Evolutionary conservation across 2,329 filamentous ascomycete genomes (phyloP), one percentile per base, ranked within the genome.

Genomic region (Neocatenulostroma microsporum): DNA sequence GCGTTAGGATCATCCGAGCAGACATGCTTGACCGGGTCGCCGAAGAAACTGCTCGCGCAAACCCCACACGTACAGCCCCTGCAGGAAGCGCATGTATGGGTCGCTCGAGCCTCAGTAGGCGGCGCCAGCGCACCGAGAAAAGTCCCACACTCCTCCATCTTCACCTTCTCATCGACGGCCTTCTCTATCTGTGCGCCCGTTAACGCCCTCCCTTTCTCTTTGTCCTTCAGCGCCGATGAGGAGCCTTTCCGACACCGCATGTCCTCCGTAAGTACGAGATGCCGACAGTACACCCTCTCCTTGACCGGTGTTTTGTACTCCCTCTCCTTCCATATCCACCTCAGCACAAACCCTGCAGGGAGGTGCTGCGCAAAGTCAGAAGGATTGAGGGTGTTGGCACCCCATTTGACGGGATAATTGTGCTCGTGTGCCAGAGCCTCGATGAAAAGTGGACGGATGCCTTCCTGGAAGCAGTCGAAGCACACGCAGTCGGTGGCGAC

Each of bases 351-450:
- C 12, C 23, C 33, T 9, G 12, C 7, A 3, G 33, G 38, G 3
- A 40, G 29, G n/a, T 21, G 9, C 13, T 17, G 9, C n/a, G 29
- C 9, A n/a, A 34, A 41, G 17, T 33, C 23, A 5, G 14, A 4
- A 18, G 39, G 21, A 11, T 41, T 28, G 7, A 41, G 39, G 3
- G 18, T 10, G 4, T 10, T 28, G 20, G 18, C 14, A 12, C 34
- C 39, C 39, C 39, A 41, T 19, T 11, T 34, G 12, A 29, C 21
- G n/a, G 29, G 39, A 21, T 29, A 37, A 15, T 10, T 25, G 26
- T 41, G 34, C 21, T 37, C 39, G 21, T 36, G 21, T 12, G 14
- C n/a, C 15, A 41, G 30, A 12, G 39, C 39, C 8, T 18, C 26
- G 15, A 33, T 12, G 29, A 41, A 41, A 4, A 27, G 21, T 9